A percentile compares a stretch with the other conserved stretches of the same genome.
phyloP scores from a whole-genome alignment of 2,329 filamentous ascomycete species.

The Aureobasidium pullulans region DNA sequence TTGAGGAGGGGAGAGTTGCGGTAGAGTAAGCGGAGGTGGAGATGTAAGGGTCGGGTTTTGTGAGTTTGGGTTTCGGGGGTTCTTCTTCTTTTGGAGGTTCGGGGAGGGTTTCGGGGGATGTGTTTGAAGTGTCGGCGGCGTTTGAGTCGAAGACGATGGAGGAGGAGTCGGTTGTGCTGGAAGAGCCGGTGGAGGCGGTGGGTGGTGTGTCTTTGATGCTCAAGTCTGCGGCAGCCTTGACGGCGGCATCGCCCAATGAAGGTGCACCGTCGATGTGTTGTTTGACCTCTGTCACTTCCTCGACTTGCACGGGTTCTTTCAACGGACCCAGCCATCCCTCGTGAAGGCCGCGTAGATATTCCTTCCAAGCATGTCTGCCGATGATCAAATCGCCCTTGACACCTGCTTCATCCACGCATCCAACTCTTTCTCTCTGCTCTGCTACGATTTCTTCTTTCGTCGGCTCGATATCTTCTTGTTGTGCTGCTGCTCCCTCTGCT shows the following conservation, averaged over 20 bases:
- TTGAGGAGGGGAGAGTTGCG: slow-evolving; percentile 54
- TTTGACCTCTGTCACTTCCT: slow-evolving; percentile 11
- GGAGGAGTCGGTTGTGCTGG: slow-evolving; percentile 13
- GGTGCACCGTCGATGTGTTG: slow-evolving; percentile 18
- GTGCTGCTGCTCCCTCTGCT: slow-evolving; percentile 50
- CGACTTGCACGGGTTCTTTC: slow-evolving; percentile 45
- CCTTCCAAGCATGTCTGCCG: slow-evolving; percentile 92
- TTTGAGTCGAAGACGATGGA: slow-evolving; percentile 17
- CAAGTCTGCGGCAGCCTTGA: slow-evolving; percentile 19
- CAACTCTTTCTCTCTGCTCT: slow-evolving; percentile 56
- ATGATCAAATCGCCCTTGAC: slow-evolving; percentile 79
- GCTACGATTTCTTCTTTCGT: slow-evolving; percentile 49
- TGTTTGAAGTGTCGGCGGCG: background rate
- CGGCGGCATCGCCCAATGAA: slow-evolving; percentile 24
- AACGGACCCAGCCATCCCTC: slow-evolving; percentile 93
- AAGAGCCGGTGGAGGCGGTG: slow-evolving; percentile 26
- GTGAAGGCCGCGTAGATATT: slow-evolving; percentile 86
- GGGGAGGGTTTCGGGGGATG: slow-evolving; percentile 6
- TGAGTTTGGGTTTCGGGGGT: slow-evolving; percentile 42
- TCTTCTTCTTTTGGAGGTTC: slow-evolving; percentile 30
- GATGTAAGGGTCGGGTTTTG: slow-evolving; percentile 68
- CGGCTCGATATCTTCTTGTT: slow-evolving; percentile 49
- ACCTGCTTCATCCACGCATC: slow-evolving; percentile 64
- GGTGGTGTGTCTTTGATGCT: slow-evolving; percentile 10
- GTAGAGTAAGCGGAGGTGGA: slow-evolving; percentile 62